phyloP scores from a whole-genome alignment of 139 green algal species.

The Closterium sp. region DNA sequence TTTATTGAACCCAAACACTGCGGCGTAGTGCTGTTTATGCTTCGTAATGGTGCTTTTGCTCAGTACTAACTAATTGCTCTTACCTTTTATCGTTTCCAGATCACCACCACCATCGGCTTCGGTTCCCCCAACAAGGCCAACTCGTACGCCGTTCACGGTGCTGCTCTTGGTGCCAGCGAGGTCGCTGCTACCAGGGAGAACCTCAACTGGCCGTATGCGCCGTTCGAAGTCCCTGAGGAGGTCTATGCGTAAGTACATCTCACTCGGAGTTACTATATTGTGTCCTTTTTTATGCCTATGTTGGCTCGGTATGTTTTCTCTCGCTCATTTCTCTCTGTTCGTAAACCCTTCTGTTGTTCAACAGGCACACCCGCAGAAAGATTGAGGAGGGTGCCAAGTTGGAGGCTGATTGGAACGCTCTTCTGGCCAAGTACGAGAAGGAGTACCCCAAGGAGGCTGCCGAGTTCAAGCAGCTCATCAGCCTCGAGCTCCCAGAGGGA shows the following conservation, averaged over 20 bases:
- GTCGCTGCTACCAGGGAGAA: conserved; percentile 88
- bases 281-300: too few relatives aligned
- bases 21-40: not conserved
- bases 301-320: too few relatives aligned
- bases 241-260: conserved; percentile 48
- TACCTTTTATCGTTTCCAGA: not conserved
- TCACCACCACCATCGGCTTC: conserved; percentile 96
- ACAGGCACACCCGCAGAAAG: conserved; percentile 27
- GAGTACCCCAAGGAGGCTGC: conserved; percentile 80
- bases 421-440: conserved; percentile 62
- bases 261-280: not conserved
- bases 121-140: conserved; percentile 98
- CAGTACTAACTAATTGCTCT: not conserved
- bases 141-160: conserved; percentile 95
- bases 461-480: conserved; percentile 82
- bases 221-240: conserved; percentile 91
- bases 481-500: conserved; percentile 75
- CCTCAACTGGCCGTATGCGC: conserved; percentile 87
- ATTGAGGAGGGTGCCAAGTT: conserved; percentile 61
- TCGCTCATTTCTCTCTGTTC: not conserved
- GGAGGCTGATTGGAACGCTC: conserved; percentile 78
- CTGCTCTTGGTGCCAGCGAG: conserved; percentile 91
- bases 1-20: not conserved
- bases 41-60: not conserved
- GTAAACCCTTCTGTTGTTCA: not conserved